Evolutionary conservation across 208 protist genomes (phyloP).

Genomic region (Leishmania martiniquensis): DNA sequence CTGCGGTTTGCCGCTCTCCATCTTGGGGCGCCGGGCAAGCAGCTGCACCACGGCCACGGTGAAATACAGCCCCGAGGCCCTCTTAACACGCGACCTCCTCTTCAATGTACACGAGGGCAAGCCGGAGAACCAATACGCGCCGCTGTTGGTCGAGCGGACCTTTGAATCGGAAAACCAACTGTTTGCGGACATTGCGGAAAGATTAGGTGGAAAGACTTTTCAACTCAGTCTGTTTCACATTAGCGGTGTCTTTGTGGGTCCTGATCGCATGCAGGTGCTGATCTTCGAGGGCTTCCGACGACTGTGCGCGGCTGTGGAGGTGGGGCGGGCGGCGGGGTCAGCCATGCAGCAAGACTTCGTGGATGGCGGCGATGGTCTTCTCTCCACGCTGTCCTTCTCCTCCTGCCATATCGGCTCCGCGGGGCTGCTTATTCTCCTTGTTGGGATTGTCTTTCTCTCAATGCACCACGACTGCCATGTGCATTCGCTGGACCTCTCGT

Average conservation of each 20-base stretch:
- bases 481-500: conserved; percentile 67
- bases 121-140: conserved; percentile 33
- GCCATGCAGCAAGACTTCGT: neutral
- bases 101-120: conserved; percentile 18
- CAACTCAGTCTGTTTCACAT: conserved; percentile 69
- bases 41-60: neutral
- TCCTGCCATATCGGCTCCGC: conserved; percentile 71
- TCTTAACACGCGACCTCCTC: neutral
- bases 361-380: neutral
- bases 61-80: no score
- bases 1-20: neutral
- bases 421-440: conserved; percentile 58
- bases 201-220: conserved; percentile 37
- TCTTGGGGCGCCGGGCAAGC: neutral
- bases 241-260: conserved; percentile 53
- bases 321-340: neutral
- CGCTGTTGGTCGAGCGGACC: conserved; percentile 37
- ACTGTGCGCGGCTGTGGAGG: neutral
- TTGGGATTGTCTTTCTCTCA: conserved; percentile 34
- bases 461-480: conserved; percentile 6
- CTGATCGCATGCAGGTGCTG: conserved; percentile 65
- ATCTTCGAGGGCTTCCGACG: conserved; percentile 63
- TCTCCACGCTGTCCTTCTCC: conserved; percentile 67
- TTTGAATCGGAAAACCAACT: conserved; percentile 51
- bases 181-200: conserved; percentile 58